Conservation (phyloP, 139 green algal genomes). For the Micractinium sp. region DNA sequence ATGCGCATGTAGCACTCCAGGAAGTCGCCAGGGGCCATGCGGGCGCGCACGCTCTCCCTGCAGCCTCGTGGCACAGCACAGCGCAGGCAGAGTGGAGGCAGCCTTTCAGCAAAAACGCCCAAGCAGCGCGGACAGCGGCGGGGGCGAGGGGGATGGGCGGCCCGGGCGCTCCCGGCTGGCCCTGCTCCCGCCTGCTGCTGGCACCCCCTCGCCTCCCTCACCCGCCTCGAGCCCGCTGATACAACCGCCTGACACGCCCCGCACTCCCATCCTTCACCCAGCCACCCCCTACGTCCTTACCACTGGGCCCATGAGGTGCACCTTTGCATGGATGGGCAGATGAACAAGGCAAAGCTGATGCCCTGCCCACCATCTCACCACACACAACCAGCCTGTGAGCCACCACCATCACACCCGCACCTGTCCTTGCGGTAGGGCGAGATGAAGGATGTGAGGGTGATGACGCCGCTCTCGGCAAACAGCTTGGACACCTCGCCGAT, state of each 20-base stretch:
- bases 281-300: no score
- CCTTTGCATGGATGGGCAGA: no score
- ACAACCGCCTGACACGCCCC: no score
- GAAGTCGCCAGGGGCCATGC: conserved; percentile 68
- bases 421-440: conserved; percentile 91
- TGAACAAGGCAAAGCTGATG: no score
- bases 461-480: conserved; percentile 85
- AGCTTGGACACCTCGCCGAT: conserved; percentile 96
- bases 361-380: no score
- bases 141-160: no score
- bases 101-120: not conserved
- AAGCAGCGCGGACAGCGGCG: no score
- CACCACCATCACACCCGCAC: conserved; percentile 24
- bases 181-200: not conserved
- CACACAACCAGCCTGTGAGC: no score
- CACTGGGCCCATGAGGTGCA: no score
- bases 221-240: no score
- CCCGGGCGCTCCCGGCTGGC: not conserved
- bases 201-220: no score
- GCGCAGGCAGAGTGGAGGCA: not conserved
- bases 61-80: not conserved
- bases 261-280: no score
- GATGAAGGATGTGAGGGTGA: conserved; percentile 96
- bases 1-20: conserved; percentile 95
- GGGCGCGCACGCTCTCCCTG: conserved; percentile 22